phyloP scores from a whole-genome alignment of 2,329 filamentous ascomycete species.

The Xylaria sp. region DNA sequence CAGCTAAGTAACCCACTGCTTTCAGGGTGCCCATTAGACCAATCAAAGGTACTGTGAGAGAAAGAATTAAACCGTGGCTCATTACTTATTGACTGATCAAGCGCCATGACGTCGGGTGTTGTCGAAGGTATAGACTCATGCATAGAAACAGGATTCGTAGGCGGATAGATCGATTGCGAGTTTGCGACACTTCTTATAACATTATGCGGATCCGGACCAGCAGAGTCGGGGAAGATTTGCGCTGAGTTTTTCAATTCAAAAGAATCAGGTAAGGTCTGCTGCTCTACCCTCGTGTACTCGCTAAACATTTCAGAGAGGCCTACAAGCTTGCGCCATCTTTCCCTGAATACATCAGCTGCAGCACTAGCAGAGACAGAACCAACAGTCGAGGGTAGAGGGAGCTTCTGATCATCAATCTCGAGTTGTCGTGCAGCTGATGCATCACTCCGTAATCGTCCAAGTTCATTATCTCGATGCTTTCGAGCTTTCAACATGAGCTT shows the following conservation, averaged over 20 bases:
- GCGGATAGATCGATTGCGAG: neutral
- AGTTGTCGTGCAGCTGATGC: slow-evolving; percentile 41
- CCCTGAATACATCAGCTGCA: slow-evolving; percentile 43
- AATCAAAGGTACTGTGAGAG: slow-evolving; percentile 12
- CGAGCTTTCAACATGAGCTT: slow-evolving; percentile 53
- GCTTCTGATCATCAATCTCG: slow-evolving; percentile 45
- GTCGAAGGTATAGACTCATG: neutral
- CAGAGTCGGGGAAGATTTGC: neutral
- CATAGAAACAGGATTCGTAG: neutral
- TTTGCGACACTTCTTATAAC: neutral
- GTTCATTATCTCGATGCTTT: slow-evolving; percentile 51
- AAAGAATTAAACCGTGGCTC: slow-evolving; percentile 10
- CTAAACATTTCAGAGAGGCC: slow-evolving; percentile 5
- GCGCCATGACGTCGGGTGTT: slow-evolving; percentile 2
- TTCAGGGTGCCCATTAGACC: slow-evolving; percentile 12
- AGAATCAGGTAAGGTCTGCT: neutral
- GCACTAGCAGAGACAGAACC: slow-evolving; percentile 44
- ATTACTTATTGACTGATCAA: neutral
- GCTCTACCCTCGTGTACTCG: neutral
- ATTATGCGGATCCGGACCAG: neutral
- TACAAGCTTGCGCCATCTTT: slow-evolving; percentile 50
- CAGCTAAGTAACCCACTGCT: slow-evolving; percentile 45
- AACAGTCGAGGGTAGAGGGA: slow-evolving; percentile 46
- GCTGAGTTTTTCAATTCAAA: neutral
- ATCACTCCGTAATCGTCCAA: slow-evolving; percentile 49